Evolutionary conservation across 2,329 filamentous ascomycete genomes (phyloP).

Genomic region (Zymoseptoria brevis): DNA sequence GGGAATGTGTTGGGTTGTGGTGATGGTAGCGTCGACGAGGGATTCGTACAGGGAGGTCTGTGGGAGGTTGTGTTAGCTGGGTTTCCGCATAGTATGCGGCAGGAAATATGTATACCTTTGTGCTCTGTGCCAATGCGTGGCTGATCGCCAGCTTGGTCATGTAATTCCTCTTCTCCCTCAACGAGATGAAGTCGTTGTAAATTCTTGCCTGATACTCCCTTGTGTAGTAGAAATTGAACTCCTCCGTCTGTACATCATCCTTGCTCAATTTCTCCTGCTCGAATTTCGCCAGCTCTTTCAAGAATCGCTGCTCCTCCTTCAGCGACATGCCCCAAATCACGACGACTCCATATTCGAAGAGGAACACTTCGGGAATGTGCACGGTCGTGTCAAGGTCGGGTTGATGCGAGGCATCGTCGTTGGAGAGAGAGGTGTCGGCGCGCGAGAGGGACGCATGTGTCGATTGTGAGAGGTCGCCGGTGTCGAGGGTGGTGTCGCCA

Average conservation of each 20-base stretch:
- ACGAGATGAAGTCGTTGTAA: slow-evolving; percentile 97
- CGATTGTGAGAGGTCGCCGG: slow-evolving; percentile 3
- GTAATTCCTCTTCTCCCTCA: slow-evolving; percentile 90
- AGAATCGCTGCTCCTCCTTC: slow-evolving; percentile 79
- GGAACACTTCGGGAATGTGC: slow-evolving; percentile 87
- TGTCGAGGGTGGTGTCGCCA: slow-evolving; percentile 15
- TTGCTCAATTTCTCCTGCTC: slow-evolving; percentile 81
- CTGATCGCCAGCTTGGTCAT: slow-evolving; percentile 98
- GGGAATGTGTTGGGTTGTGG: slow-evolving; percentile 86
- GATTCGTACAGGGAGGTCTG: slow-evolving; percentile 94
- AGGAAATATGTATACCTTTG: slow-evolving; percentile 55
- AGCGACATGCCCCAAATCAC: slow-evolving; percentile 97
- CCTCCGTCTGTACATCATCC: slow-evolving; percentile 89
- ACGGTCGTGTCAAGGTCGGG: slow-evolving; percentile 79
- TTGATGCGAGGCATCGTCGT: slow-evolving; percentile 6
- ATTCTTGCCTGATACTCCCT: slow-evolving; percentile 95
- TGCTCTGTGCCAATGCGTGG: slow-evolving; percentile 88
- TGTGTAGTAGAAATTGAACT: slow-evolving; percentile 99
- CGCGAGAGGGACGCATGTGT: slow-evolving; percentile 19
- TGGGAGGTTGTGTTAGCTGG: slow-evolving; percentile 1
- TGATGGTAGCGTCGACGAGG: slow-evolving; percentile 85
- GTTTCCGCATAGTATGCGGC: background rate
- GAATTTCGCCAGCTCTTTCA: slow-evolving; percentile 91
- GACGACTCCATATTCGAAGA: slow-evolving; percentile 95
- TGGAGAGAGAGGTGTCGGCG: slow-evolving; percentile 6